phyloP scores from a whole-genome alignment of 163 green algal species.

The Scenedesmus sp. region DNA sequence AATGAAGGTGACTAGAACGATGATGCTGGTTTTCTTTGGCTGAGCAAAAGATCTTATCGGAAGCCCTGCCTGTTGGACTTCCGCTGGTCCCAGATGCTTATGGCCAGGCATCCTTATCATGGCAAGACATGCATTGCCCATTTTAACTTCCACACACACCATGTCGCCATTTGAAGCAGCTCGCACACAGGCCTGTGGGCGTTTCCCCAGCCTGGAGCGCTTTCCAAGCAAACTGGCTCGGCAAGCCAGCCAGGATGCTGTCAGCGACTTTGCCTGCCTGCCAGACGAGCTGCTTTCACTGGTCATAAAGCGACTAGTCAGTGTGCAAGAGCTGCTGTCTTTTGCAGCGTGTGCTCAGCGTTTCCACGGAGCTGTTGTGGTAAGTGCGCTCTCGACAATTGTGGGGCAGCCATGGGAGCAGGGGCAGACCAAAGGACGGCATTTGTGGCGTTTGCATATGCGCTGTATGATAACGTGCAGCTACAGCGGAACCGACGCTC shows the following conservation, averaged over 20 bases:
- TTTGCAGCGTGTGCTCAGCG: constrained; percentile 8
- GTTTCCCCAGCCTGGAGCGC: not conserved
- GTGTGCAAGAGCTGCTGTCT: constrained; percentile 16
- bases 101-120: not conserved
- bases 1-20: not conserved
- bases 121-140: not conserved
- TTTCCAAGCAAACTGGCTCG: constrained; percentile 4
- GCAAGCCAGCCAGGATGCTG: constrained; percentile 5
- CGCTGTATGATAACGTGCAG: not conserved
- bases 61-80: not conserved
- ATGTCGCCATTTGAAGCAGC: not conserved
- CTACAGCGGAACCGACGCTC: not conserved
- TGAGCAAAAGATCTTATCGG: not conserved
- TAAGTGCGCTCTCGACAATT: constrained; percentile 21
- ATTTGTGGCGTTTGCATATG: not conserved
- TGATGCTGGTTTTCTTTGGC: not conserved
- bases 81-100: not conserved
- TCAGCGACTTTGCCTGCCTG: constrained; percentile 10
- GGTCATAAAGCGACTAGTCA: not conserved
- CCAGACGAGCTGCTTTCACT: constrained; percentile 18
- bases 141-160: not conserved
- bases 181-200: not conserved
- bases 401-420: not conserved
- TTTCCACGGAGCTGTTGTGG: constrained; percentile 37
- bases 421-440: not conserved